A percentile compares a stretch with the other conserved stretches of the same genome.
Evolutionary conservation across 2,329 filamentous ascomycete species (phyloP).

Genomic region (Kalmusia sp.): DNA sequence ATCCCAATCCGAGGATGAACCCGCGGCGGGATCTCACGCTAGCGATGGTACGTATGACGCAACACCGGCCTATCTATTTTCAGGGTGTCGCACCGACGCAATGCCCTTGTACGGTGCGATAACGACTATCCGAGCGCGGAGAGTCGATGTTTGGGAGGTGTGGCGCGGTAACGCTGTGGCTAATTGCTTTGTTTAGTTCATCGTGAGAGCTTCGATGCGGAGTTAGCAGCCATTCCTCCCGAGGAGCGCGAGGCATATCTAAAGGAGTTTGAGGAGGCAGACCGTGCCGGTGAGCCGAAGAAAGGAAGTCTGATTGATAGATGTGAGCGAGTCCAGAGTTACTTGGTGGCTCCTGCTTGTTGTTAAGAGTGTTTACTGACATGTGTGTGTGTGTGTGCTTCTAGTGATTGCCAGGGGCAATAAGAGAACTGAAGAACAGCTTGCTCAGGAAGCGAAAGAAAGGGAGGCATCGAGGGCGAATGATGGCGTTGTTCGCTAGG

Average conservation of each 20-base stretch:
- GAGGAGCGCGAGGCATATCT: slow-evolving; percentile 43
- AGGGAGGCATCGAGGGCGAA: slow-evolving; percentile 19
- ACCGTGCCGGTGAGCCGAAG: slow-evolving; percentile 38
- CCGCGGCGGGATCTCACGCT: slow-evolving; percentile 14
- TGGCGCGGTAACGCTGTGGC: neutral
- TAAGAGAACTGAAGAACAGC: slow-evolving; percentile 44
- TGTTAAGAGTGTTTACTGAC: neutral
- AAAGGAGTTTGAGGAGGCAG: slow-evolving; percentile 45
- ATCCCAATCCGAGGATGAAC: slow-evolving; percentile 35
- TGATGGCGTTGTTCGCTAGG: neutral
- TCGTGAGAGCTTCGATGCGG: slow-evolving; percentile 41
- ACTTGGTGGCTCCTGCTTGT: neutral
- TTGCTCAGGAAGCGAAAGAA: slow-evolving; percentile 32
- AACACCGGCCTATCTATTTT: neutral
- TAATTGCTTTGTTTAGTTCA: slow-evolving; percentile 24
- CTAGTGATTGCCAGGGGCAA: slow-evolving; percentile 42
- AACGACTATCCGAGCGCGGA: neutral
- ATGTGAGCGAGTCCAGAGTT: slow-evolving; percentile 8
- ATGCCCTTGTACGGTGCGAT: neutral
- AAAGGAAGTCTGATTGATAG: slow-evolving; percentile 27
- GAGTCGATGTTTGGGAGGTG: too few relatives aligned
- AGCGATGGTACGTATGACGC: slow-evolving; percentile 18
- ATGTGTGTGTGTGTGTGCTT: slow-evolving; percentile 12
- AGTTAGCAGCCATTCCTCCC: slow-evolving; percentile 40
- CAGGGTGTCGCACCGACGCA: neutral